Evolutionary conservation across 768 basidiomycete genomes (phyloP), one percentile per base, ranked within the genome.

Genomic region (Hortiboletus campestris): DNA sequence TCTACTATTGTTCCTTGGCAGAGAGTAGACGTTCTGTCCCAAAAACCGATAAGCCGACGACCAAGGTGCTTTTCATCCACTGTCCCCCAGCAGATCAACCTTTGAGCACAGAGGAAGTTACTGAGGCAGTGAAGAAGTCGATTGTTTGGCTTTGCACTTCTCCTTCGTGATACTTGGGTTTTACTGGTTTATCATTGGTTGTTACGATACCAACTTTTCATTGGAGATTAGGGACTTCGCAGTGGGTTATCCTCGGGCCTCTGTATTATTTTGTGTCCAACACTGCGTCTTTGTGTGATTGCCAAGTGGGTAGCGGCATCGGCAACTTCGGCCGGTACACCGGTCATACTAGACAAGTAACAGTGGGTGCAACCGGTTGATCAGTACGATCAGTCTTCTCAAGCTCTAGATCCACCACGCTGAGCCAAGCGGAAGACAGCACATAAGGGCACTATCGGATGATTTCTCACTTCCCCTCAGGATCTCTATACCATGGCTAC

Each of bases 1-100:
- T 85, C 56, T 88, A 86, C 67, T 91, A 87, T 63, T 85, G 86
- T 64, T 88, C 86, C 11, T 77, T 89, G 28, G 86, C 86, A 6
- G 88, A 89, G 66, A 78, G 82, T 28, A 81, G 79, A 63, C 80
- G 84, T 4, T 58, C 56, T 9, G 60, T 56, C n/a, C 54, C 63
- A 34, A 71, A 73, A 46, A 68, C 46, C 35, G 70, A 71, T 46
- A 72, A 68, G 28, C 68, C 70, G 14, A 62, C 57, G 8, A 66
- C 69, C 17, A 76, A 73, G 49, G 85, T 90, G 46, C 70, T 89
- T 8, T 87, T 87, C 68, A 70, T 89, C 63, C 88, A 90, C 64
- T 87, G 85, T 62, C 84, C 86, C 12, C 88, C 88, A 0, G 78
- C 84, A 16, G 80, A 78, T 49, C 80, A 85, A 66, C 86, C 87